These are phyloP conservation scores for Quercus robur DNA, from an alignment of 306 rosid genomes.

Conservation along the genomic window DNA sequence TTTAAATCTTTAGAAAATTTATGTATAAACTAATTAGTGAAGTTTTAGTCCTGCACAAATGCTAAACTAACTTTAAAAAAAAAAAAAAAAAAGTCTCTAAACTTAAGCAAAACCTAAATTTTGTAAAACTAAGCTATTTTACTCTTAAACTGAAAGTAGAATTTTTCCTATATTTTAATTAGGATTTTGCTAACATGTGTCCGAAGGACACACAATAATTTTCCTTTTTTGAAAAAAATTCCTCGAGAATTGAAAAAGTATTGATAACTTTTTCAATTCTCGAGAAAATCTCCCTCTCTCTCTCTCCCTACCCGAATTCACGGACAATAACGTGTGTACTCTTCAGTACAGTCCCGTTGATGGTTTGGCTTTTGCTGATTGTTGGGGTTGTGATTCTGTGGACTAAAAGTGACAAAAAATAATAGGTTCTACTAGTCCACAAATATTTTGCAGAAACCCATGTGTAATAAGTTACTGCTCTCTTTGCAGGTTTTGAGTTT, in stretches of 20 bases:
- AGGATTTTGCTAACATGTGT: no score
- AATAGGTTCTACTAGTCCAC: constrained; percentile 16
- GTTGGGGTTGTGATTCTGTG: constrained; percentile 48
- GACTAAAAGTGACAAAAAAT: constrained; percentile 27
- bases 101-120: not conserved
- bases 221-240: no score
- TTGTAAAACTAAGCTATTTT: not conserved
- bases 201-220: no score
- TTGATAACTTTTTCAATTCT: no score
- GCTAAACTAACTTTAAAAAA: no score
- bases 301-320: constrained; percentile 27
- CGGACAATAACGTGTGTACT: constrained; percentile 51
- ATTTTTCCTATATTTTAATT: not conserved
- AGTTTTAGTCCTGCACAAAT: no score
- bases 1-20: no score
- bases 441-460: constrained; percentile 39
- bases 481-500: constrained; percentile 29
- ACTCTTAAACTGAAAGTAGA: not conserved
- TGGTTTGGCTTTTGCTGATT: constrained; percentile 45
- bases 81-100: no score
- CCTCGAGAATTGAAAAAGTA: no score
- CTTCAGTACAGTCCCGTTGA: constrained; percentile 51
- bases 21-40: no score
- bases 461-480: constrained; percentile 19
- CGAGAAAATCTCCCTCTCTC: not conserved